Conservation (phyloP, 1,139 yeast genomes). For the Sugiyamaella neomexicana region DNA sequence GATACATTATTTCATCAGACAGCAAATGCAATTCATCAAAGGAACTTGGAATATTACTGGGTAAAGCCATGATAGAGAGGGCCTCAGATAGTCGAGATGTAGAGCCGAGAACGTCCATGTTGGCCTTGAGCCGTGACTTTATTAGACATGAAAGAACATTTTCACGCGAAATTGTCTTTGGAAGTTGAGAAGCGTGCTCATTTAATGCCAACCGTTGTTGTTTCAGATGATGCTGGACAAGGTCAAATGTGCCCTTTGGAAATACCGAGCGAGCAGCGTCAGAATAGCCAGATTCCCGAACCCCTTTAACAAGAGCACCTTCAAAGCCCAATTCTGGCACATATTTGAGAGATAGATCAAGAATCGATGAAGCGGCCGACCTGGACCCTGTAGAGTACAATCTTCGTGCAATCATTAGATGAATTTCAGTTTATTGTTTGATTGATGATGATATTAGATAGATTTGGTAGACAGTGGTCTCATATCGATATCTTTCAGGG, state of each 20-base stretch:
- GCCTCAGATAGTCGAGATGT: conserved; percentile 44
- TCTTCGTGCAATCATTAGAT: conserved; percentile 12
- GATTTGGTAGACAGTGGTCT: background rate
- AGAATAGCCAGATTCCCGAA: conserved; percentile 59
- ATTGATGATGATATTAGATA: background rate
- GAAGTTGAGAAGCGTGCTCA: conserved; percentile 18
- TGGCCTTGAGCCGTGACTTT: conserved; percentile 61
- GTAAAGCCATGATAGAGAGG: conserved; percentile 55
- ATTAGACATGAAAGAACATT: conserved; percentile 43
- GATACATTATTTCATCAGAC: conserved; percentile 79
- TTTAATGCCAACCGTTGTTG: conserved; percentile 41
- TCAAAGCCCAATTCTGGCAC: conserved; percentile 76
- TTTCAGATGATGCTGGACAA: conserved; percentile 64
- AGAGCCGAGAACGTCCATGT: conserved; percentile 49
- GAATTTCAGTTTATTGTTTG: no score
- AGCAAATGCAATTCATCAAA: conserved; percentile 69
- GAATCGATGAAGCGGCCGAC: conserved; percentile 38
- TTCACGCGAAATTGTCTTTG: background rate
- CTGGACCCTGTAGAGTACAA: conserved; percentile 14
- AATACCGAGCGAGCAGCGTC: conserved; percentile 68
- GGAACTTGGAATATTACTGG: conserved; percentile 52
- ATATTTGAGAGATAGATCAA: conserved; percentile 49
- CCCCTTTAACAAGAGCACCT: conserved; percentile 59
- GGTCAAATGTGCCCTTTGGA: conserved; percentile 57
- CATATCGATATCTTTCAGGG: conserved; percentile 2